Conservation (phyloP, 2,329 filamentous ascomycete species). For the Fusarium annulatum region DNA sequence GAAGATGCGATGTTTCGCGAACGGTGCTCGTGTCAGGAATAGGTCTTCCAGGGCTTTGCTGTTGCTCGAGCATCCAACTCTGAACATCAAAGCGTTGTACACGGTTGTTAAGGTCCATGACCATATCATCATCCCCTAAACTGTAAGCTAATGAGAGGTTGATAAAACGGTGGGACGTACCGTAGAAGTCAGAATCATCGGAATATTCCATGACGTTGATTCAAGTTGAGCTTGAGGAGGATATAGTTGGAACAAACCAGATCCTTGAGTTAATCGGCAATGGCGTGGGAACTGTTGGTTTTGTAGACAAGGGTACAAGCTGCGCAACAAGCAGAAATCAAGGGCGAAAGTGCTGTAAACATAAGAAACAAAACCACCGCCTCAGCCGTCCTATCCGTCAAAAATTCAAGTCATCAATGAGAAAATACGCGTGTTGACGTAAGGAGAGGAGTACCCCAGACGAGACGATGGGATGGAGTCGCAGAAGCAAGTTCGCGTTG, state of each 20-base stretch:
- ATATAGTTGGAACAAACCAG: background rate
- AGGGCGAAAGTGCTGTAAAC: background rate
- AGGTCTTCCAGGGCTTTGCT: constrained; percentile 44
- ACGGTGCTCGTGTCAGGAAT: constrained; percentile 30
- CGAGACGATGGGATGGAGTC: constrained; percentile 25
- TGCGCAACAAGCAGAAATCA: background rate
- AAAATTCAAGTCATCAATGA: background rate
- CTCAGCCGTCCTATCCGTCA: background rate
- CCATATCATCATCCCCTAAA: constrained; percentile 66
- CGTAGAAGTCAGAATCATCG: constrained; percentile 68
- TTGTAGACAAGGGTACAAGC: background rate
- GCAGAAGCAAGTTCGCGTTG: constrained; percentile 40
- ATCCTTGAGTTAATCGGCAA: background rate
- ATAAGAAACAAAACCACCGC: background rate
- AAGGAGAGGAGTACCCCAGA: constrained; percentile 27
- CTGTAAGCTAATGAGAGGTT: constrained; percentile 19
- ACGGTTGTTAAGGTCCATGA: constrained; percentile 59
- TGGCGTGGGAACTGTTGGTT: background rate
- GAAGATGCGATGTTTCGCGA: constrained; percentile 50
- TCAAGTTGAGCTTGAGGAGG: background rate
- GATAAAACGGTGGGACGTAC: constrained; percentile 46
- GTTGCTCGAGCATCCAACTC: constrained; percentile 54
- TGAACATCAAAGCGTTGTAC: constrained; percentile 62
- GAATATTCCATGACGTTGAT: constrained; percentile 50
- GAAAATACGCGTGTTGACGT: constrained; percentile 25